phyloP scores from a whole-genome alignment of 805 yeast species.

The Clavispora phyllophila region DNA sequence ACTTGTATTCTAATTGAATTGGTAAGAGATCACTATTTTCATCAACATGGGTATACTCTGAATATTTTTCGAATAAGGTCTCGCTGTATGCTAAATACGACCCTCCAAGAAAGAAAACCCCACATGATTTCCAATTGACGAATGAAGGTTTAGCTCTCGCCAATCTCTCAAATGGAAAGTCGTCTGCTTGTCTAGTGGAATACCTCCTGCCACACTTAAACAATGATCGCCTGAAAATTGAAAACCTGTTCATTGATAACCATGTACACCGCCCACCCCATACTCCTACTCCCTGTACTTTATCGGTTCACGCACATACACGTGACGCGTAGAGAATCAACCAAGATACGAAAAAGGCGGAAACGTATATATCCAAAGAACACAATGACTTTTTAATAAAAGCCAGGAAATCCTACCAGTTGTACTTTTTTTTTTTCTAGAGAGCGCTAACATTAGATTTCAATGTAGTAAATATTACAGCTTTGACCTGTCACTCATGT shows the following conservation, averaged over 20 bases:
- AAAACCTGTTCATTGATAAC: not conserved
- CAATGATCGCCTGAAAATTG: not conserved
- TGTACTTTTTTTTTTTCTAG: too few relatives aligned
- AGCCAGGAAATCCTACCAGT: too few relatives aligned
- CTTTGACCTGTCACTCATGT: too few relatives aligned
- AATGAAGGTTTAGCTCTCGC: not conserved
- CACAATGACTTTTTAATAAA: too few relatives aligned
- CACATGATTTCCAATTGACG: conserved; percentile 11
- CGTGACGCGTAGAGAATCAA: too few relatives aligned
- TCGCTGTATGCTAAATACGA: conserved; percentile 28
- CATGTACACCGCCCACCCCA: not conserved
- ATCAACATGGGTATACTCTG: conserved; percentile 18
- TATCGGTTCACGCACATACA: not conserved
- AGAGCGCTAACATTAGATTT: too few relatives aligned
- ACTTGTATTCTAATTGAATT: conserved; percentile 41
- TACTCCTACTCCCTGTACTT: not conserved
- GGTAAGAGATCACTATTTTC: conserved; percentile 24
- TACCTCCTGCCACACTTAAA: not conserved
- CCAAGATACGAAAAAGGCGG: too few relatives aligned
- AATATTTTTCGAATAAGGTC: conserved; percentile 28
- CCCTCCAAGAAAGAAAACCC: conserved; percentile 27
- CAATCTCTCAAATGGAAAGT: not conserved
- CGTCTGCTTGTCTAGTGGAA: not conserved
- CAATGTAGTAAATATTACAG: too few relatives aligned
- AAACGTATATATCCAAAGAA: too few relatives aligned